Evolutionary conservation across 2,329 filamentous ascomycete species (phyloP), one percentile per base, ranked within the genome.

Genomic region (Dryadomyces quercivorus): DNA sequence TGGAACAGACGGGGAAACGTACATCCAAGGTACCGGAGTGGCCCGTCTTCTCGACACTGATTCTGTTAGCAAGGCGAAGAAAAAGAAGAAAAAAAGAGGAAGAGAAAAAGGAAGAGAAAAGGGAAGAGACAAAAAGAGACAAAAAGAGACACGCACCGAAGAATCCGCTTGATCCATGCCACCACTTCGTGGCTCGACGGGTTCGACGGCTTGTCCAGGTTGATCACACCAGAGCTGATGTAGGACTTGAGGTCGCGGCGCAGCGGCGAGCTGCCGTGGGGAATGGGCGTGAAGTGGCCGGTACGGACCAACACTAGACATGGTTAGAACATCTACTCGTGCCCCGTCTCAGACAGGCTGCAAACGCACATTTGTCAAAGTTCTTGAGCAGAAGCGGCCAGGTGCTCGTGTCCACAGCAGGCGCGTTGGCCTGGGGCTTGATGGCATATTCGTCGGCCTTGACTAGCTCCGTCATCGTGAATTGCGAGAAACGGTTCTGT

Each of bases 111-210:
- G 4, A 4, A 8, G 8, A 46, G 22, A 4, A 31, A 31, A 31
- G 26, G 4, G 8, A 31, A 31, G 26, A 31, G n/a, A n/a, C n/a
- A 4, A 31, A 31, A 31, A 8, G 8, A 4, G 4, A 31, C 4
- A 31, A 8, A 31, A 4, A 4, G 26, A 31, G n/a, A 4, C 51
- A 66, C 72, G 60, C 81, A 90, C 86, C 86, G 85, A 55, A 98
- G 79, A 65, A 97, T 97, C 64, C 92, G 85, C 85, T 98, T 98
- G 64, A 97, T 87, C 93, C 93, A 98, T 62, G 93, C 92, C 67
- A 98, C 93, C 61, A 98, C 93, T 78, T 98, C 93, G 80, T 98
- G 93, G 66, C 86, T 93, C 62, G 91, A 96, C 54, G 92, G 92
- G 76, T 98, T 98, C 53, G 91, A 94, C 56, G 92, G 93, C 77